Evolutionary conservation across 805 yeast species (phyloP).

Genomic region (Cyberlindnera euphorbiiphila): DNA sequence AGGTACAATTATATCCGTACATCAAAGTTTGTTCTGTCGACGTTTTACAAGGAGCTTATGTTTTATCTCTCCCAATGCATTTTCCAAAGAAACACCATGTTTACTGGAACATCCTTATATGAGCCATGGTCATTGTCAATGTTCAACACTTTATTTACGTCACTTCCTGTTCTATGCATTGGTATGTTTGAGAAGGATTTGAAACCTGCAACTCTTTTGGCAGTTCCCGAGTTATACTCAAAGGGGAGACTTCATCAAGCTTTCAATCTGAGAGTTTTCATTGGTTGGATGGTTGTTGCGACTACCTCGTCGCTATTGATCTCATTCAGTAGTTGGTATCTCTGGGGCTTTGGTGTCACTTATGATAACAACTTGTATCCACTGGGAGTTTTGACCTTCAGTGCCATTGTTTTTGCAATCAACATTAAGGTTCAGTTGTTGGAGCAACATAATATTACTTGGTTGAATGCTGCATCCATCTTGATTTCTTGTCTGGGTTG

Average conservation of each 20-base stretch:
- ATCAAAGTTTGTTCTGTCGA: conserved; percentile 84
- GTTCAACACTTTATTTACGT: conserved; percentile 95
- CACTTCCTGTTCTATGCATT: conserved; percentile 82
- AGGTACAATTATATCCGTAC: conserved; percentile 92
- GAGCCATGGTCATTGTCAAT: conserved; percentile 96
- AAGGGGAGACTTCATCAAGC: conserved; percentile 72
- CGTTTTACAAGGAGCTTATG: conserved; percentile 90
- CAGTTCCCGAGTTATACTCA: conserved; percentile 86
- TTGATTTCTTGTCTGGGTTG: conserved; percentile 79
- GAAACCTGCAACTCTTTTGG: conserved; percentile 79
- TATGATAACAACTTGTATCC: conserved; percentile 79
- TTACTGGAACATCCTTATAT: conserved; percentile 89
- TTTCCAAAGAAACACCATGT: conserved; percentile 80
- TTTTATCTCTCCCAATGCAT: conserved; percentile 87
- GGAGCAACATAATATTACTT: conserved; percentile 74
- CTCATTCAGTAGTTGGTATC: conserved; percentile 58
- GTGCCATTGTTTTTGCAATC: conserved; percentile 68
- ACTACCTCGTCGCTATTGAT: conserved; percentile 67
- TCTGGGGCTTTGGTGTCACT: conserved; percentile 70
- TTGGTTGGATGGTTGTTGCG: conserved; percentile 77
- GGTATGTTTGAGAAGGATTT: conserved; percentile 96
- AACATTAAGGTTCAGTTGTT: conserved; percentile 75
- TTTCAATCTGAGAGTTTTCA: conserved; percentile 66
- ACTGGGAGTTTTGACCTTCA: conserved; percentile 70
- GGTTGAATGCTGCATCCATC: conserved; percentile 63